A percentile compares a stretch with the other conserved stretches of the same genome.
Conservation (phyloP, 805 yeast species). For the Metahyphopichia silvanorum region DNA sequence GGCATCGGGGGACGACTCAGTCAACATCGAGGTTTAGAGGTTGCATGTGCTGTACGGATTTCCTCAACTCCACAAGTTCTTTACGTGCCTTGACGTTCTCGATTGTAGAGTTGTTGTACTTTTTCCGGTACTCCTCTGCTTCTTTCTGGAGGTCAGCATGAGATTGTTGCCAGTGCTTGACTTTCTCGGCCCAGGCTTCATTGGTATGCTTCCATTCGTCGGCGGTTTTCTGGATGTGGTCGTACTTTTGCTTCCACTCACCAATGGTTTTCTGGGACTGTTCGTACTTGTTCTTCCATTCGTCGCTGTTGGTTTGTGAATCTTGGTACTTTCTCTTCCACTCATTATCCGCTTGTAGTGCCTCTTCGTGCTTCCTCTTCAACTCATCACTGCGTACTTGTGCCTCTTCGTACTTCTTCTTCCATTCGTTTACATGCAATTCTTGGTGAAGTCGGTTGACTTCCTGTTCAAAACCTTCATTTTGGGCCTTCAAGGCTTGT, state of each 20-base stretch:
- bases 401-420: not conserved
- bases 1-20: too few species aligned
- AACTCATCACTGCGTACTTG: slow-evolving; percentile 1
- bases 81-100: too few species aligned
- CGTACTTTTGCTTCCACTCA: not conserved
- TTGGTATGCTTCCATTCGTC: not conserved
- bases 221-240: not conserved
- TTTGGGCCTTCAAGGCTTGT: not conserved
- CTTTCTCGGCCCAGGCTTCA: not conserved
- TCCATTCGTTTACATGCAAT: not conserved
- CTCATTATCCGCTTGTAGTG: not conserved
- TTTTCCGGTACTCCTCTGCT: not conserved
- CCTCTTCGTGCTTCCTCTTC: not conserved
- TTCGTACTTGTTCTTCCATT: not conserved
- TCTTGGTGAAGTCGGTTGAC: not conserved
- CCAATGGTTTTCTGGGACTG: not conserved
- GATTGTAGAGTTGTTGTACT: too few species aligned
- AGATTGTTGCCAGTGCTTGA: too few species aligned
- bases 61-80: too few species aligned
- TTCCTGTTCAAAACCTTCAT: not conserved
- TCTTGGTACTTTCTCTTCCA: not conserved
- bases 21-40: too few species aligned
- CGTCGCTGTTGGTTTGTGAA: not conserved
- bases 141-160: not conserved
- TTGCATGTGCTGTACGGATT: too few species aligned